Percentiles rank a stretch among this genome's conserved stretches.
These are phyloP conservation scores for Solanum appendiculatum DNA, from an alignment of 257 asterid species.

Conservation along the genomic window DNA sequence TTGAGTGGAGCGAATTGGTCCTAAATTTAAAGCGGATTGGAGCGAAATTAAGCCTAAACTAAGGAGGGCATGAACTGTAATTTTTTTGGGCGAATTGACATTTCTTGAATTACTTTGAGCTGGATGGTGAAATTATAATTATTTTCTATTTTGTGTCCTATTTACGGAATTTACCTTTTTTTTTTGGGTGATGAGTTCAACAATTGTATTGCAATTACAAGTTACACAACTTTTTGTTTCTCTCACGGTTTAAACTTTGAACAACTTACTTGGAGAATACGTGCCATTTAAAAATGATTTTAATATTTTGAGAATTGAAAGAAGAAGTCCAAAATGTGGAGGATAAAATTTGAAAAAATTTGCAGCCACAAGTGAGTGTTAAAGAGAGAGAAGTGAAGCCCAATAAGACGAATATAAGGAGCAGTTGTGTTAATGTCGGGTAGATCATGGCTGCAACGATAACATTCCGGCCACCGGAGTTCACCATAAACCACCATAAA, in stretches of 20 bases:
- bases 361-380: background rate
- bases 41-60: too few relatives aligned
- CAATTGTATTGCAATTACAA: too few relatives aligned
- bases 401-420: too few relatives aligned
- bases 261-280: background rate
- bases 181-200: background rate
- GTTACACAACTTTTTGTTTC: too few relatives aligned
- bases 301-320: background rate
- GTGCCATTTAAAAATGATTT: background rate
- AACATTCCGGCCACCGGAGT: conserved; percentile 36
- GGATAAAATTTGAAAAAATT: background rate
- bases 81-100: background rate
- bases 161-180: too few relatives aligned
- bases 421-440: background rate
- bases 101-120: background rate
- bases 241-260: too few relatives aligned
- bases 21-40: background rate
- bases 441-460: conserved; percentile 39
- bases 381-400: background rate
- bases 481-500: conserved; percentile 4
- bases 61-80: background rate
- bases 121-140: background rate
- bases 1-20: background rate
- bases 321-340: background rate
- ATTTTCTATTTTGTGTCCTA: too few relatives aligned